Percentiles rank a stretch among this genome's conserved stretches.
Conservation (phyloP, 1,284 basidiomycete genomes). For the Fomitopsis betulina region DNA sequence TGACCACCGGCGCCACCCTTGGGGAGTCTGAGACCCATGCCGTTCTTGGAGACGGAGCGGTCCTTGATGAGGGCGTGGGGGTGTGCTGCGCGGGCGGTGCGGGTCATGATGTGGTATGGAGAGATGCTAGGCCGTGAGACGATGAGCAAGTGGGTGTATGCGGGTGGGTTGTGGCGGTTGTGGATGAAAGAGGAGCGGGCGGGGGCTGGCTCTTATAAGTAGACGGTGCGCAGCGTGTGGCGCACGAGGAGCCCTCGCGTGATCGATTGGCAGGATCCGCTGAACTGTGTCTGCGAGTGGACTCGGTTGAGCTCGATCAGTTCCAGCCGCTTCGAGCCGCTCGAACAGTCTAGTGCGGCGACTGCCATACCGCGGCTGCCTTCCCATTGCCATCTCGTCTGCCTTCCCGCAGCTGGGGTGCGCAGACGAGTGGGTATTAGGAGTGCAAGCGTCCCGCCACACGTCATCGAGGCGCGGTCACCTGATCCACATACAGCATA, state of each 20-base stretch:
- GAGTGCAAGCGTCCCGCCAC: no score
- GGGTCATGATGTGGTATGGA: constrained; percentile 49
- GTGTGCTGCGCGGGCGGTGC: constrained; percentile 67
- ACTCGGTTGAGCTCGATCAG: constrained; percentile 1
- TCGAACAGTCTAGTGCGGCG: background rate
- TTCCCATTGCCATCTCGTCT: background rate
- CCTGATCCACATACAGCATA: background rate
- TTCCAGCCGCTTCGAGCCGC: constrained; percentile 11
- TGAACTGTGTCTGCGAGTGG: constrained; percentile 1
- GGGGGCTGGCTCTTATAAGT: constrained; percentile 1
- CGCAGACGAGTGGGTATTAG: background rate
- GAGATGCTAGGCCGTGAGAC: background rate
- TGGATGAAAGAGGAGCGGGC: background rate
- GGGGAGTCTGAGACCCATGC: constrained; percentile 64
- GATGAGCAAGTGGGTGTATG: background rate
- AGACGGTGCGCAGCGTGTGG: constrained; percentile 1
- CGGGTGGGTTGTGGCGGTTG: background rate
- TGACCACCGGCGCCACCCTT: constrained; percentile 77
- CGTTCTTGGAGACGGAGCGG: constrained; percentile 71
- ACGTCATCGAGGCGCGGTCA: background rate
- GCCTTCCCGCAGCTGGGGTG: no score
- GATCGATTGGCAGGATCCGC: constrained; percentile 6
- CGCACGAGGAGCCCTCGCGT: constrained; percentile 9
- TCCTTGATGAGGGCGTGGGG: constrained; percentile 76
- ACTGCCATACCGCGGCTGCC: background rate